These are phyloP conservation scores for Mycena leptocephala DNA, from an alignment of 768 basidiomycete genomes.

Conservation along the genomic window DNA sequence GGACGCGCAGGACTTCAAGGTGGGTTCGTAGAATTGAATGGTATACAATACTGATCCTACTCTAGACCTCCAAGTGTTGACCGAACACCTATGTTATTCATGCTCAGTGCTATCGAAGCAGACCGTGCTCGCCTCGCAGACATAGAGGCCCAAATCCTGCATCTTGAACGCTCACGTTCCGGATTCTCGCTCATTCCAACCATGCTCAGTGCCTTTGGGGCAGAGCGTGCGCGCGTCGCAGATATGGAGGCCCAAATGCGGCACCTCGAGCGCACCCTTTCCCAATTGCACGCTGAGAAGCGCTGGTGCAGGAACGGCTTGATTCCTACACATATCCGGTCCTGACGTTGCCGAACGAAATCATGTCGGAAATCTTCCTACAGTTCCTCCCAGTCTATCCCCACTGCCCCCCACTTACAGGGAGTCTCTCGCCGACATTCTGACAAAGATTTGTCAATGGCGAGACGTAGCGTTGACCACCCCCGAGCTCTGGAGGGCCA, in stretches of 20 bases:
- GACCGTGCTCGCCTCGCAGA: neutral
- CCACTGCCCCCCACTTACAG: neutral
- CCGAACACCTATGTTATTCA: neutral
- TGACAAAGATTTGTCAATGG: neutral
- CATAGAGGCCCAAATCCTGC: neutral
- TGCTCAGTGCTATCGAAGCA: neutral
- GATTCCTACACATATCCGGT: slow-evolving; percentile 3
- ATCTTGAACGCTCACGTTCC: neutral
- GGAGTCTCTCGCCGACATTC: neutral
- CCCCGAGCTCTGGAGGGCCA: neutral
- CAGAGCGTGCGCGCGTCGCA: too few relatives aligned
- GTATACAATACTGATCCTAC: neutral
- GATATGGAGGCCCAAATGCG: too few relatives aligned
- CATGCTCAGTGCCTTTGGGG: too few relatives aligned
- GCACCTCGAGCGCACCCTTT: neutral
- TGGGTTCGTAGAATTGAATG: neutral
- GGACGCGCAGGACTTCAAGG: too few relatives aligned
- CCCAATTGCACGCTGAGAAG: neutral
- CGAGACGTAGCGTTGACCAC: neutral
- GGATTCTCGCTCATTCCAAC: too few relatives aligned
- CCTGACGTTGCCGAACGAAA: neutral
- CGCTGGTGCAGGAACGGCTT: neutral
- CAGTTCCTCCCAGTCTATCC: neutral
- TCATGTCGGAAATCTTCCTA: neutral
- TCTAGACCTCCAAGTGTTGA: too few relatives aligned